These are phyloP conservation scores for Umbelopsis ramanniana DNA, from an alignment of 192 early-diverging fungal genomes.

Conservation along the genomic window DNA sequence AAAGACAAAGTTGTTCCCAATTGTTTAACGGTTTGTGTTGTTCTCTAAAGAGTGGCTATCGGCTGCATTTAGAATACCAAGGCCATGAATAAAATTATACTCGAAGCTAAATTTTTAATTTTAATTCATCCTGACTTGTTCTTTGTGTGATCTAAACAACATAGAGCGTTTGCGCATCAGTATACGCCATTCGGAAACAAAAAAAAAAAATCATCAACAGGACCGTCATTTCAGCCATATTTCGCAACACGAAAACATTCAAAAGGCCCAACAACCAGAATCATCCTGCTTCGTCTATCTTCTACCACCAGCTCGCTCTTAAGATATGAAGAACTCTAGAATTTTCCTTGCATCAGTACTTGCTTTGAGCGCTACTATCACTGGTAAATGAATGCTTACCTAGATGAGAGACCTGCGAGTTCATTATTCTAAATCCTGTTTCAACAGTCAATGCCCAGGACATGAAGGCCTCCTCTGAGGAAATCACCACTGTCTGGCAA, in stretches of 20 bases:
- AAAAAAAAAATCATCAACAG: neutral
- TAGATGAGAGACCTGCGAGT: neutral
- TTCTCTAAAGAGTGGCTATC: neutral
- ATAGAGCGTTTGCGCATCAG: neutral
- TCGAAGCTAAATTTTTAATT: neutral
- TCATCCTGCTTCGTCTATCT: neutral
- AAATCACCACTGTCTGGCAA: neutral
- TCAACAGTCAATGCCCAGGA: slow-evolving; percentile 13
- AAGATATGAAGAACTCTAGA: slow-evolving; percentile 10
- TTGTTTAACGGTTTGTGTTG: neutral
- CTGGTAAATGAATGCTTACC: neutral
- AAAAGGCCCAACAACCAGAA: neutral
- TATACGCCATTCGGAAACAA: slow-evolving; percentile 9
- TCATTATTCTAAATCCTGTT: neutral
- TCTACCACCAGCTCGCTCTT: neutral
- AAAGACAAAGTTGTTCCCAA: neutral
- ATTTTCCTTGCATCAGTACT: slow-evolving; percentile 6
- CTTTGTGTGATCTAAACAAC: no score
- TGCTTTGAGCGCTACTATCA: neutral
- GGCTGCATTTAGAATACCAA: slow-evolving; percentile 1
- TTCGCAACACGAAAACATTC: neutral
- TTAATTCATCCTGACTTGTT: neutral
- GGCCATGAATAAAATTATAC: neutral
- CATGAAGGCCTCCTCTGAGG: neutral
- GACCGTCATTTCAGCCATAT: neutral